phyloP scores from a whole-genome alignment of 2,329 filamentous ascomycete species.

The Aureobasidium sp. region DNA sequence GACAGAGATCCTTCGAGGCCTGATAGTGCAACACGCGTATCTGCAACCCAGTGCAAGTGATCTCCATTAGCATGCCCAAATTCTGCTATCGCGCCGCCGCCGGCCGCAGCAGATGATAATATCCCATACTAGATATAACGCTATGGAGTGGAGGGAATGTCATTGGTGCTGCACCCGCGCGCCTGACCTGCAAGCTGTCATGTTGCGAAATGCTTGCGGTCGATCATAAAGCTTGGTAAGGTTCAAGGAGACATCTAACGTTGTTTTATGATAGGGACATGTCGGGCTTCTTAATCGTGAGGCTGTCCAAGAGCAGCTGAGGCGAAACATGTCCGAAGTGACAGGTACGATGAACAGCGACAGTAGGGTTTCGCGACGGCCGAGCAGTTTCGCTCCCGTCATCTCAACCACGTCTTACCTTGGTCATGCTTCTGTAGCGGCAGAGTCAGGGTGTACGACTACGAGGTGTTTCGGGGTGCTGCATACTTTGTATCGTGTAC shows the following conservation, averaged over 20 bases:
- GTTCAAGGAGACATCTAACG: neutral
- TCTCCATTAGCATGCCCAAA: neutral
- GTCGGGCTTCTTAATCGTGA: neutral
- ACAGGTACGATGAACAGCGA: neutral
- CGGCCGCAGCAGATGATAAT: neutral
- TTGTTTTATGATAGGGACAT: neutral
- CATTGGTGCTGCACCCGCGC: neutral
- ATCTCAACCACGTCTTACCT: neutral
- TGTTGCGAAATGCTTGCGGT: constrained; percentile 1
- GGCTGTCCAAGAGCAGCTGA: neutral
- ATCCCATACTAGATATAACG: no score
- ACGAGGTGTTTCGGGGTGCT: neutral
- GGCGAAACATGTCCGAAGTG: constrained; percentile 3
- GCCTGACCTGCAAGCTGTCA: neutral
- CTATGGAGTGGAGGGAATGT: neutral
- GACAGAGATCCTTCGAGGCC: neutral
- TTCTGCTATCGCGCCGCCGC: neutral
- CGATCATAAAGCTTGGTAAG: constrained; percentile 12
- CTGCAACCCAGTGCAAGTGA: neutral
- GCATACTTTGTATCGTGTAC: neutral
- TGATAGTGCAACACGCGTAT: neutral
- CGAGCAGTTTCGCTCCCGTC: neutral
- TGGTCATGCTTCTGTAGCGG: constrained; percentile 10
- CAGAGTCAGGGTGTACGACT: neutral
- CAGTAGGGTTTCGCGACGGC: neutral